Base-by-base conservation (phyloP, 2,329 filamentous ascomycete genomes). In the Periconia sp. region DNA sequence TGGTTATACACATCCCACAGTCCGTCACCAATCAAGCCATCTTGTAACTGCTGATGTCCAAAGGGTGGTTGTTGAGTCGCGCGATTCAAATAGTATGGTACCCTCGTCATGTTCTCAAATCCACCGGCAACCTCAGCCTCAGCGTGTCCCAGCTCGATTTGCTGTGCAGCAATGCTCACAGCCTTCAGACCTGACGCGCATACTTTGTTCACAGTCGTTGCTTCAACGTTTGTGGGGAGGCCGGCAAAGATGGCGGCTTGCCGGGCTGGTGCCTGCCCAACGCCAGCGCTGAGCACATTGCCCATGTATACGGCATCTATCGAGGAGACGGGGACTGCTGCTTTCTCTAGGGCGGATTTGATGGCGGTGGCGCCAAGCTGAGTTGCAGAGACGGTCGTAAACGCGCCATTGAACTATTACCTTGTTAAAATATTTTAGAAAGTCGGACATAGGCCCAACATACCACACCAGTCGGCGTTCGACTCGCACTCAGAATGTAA, bases 281-380 rank as follows among this genome's bases (percentile, higher is more conserved):
- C 81, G 13, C 82, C 82, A 31, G 81, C 92, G 70, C 91, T 86
- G 28, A 97, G 80, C 8, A 97, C 94, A 63, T 96, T 95, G 66
- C 94, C 94, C 89, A 97, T 95, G 77, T 97, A 97, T 12, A 97
- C 90, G 72, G 95, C 88, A 52, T 86, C 88, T 63, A 97, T 89
- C 66, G 87, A 88, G 23, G 86, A 84, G 38, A 84, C 71, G 2
- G 94, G 92, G 5, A 97, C 81, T 53, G 84, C 86, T 38, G 92
- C 95, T 72, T 94, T 95, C 57, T 86, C 82, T 40, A 99, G 73
- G 19, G 94, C 94, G 33, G 90, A 87, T 72, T 92, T 94, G 76
- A 99, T 97, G 45, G 92, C 94, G 12, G 86, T 85, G 21, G 92
- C 90, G 56, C 89, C 94, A 33, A 99, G 87, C 63, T 88, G 81